These are phyloP conservation scores for Phaeomoniella chlamydospora DNA, from an alignment of 2,329 filamentous ascomycete genomes.

Conservation along the genomic window DNA sequence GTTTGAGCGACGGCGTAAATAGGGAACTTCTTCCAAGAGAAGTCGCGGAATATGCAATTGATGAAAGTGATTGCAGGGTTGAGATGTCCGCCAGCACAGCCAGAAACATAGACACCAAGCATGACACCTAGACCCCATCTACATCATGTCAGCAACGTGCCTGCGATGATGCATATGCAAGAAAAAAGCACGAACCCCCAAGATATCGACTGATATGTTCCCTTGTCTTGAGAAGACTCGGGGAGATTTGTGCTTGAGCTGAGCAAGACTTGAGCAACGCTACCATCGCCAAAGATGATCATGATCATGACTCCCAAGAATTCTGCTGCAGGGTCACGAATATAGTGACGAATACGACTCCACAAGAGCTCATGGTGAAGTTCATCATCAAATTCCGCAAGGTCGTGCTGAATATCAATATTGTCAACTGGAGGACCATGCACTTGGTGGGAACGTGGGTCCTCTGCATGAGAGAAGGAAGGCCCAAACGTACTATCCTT, in stretches of 20 bases:
- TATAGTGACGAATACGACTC: slow-evolving; percentile 32
- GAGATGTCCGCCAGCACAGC: slow-evolving; percentile 40
- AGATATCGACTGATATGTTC: slow-evolving; percentile 25
- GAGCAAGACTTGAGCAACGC: slow-evolving; percentile 47
- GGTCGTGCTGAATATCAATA: slow-evolving; percentile 8
- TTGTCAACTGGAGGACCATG: slow-evolving; percentile 13
- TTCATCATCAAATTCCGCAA: slow-evolving; percentile 13
- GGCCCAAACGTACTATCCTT: no score
- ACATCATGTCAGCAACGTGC: no score
- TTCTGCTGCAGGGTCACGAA: slow-evolving; percentile 43
- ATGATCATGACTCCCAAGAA: slow-evolving; percentile 48
- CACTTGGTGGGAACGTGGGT: slow-evolving; percentile 7
- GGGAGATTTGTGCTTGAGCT: slow-evolving; percentile 18
- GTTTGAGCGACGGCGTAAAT: slow-evolving; percentile 47
- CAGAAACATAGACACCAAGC: slow-evolving; percentile 48
- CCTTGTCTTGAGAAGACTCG: slow-evolving; percentile 10
- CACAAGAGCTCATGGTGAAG: slow-evolving; percentile 26
- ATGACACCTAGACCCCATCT: slow-evolving; percentile 42
- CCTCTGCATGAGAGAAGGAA: neutral
- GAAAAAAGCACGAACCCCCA: slow-evolving; percentile 19
- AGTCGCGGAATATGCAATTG: slow-evolving; percentile 43
- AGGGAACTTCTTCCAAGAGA: slow-evolving; percentile 50
- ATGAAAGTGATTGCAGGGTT: slow-evolving; percentile 51
- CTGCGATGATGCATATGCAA: no score
- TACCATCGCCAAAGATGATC: slow-evolving; percentile 48